Evolutionary conservation across 495 filamentous ascomycete genomes (phyloP), one percentile per base, ranked within the genome.

Genomic region (Aspergillus indologenus): DNA sequence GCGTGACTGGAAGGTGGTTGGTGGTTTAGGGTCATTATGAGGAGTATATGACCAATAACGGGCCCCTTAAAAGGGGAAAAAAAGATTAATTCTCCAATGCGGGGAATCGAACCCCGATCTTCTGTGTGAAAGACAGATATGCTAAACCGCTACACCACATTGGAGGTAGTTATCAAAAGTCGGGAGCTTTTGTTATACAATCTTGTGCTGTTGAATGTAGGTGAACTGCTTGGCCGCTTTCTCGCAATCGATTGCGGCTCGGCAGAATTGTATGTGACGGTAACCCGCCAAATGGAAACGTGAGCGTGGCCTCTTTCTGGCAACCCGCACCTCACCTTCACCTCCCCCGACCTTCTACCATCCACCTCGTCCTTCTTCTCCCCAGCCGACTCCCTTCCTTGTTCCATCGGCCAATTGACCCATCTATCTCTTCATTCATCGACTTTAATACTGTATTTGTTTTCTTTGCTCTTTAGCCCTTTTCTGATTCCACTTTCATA

Each of bases 281-380:
- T 69, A 68, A 60, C 65, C 15, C 21, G 31, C 48, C 55, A 58
- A 40, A 43, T 49, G 61, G 65, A 72, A 75, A 74, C 70, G 75
- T 66, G 73, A 77, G 73, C 75, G 75, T 77, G 75, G 73, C 75
- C 75, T 77, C 74, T 75, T 73, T 72, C 66, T 66, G 64, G 68
- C 69, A 65, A 61, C 62, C 54, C 49, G 60, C 62, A 70, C 66
- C 59, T 71, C 67, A 58, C 52, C 60, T n/a, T n/a, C 26, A 9
- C 26, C 26, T 65, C n/a, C 63, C 49, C 48, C 59, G 53, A 26
- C 21, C 61, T 50, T 54, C 53, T 22, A 47, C 58, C 44, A 23
- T 26, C 44, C 56, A 22, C 29, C 53, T 57, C 42, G 21, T 43
- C 61, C 43, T 58, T 45, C 57, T 53, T 45, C 53, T 53, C 51